Base-by-base conservation (phyloP, 2,329 filamentous ascomycete species). In the Diaporthe citrichinensis region DNA sequence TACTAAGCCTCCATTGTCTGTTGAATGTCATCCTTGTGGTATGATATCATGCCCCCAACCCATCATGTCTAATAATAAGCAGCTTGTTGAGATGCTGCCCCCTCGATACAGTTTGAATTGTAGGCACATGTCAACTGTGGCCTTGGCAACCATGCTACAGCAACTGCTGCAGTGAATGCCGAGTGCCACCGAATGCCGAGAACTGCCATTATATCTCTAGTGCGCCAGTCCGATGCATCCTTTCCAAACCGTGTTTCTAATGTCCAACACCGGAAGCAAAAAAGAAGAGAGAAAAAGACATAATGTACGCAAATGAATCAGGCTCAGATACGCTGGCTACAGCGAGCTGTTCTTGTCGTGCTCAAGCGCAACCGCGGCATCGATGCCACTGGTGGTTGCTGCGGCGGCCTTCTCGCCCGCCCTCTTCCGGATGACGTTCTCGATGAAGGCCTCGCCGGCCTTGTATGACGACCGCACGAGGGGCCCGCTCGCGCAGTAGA, bases 381-480 rank as follows among this genome's bases (percentile, higher is more conserved):
- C 82, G 2, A 88, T 79, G 55, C 82, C 80, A 36, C 76, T 67
- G 10, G 82, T 79, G 44, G 71, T 53, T 1, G 83, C 77, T 3
- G 79, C 78, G 72, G 82, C 79, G 39, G 78, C 79, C 78, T 84
- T 88, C 77, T 85, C 84, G 28, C 86, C 87, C 0, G 88, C 90
- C 69, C 95, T 89, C 91, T 98, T 98, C 85, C 95, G 94, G 76
- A 99, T 87, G 28, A 99, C 96, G 80, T 99, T 99, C 89, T 99
- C 97, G 80, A 99, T 99, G 83, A 99, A 99, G 1, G 95, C 95
- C 87, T 99, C 97, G 51, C 97, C 97, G 2, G 97, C 97, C 88
- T 99, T 99, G 87, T 99, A 99, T 62, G 94, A 97, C 79, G 95
- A 98, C 76, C 97, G 91, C 34, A 99, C 96, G 65, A 99, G 87